Base-by-base conservation (phyloP, 768 basidiomycete species). In the Leccinum obscurum region DNA sequence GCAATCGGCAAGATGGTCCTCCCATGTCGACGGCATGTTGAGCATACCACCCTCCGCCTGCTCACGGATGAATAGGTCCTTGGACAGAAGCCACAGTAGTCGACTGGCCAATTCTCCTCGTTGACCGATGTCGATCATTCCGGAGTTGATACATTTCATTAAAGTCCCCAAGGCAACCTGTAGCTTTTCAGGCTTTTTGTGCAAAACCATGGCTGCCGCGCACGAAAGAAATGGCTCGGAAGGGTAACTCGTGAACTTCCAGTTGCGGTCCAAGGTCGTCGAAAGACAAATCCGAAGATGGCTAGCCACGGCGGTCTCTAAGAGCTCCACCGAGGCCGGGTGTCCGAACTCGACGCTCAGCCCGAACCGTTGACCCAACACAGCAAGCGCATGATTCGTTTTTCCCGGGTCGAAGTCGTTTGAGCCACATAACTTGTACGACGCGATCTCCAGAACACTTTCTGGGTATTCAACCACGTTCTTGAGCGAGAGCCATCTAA, bases 191-290 rank as follows among this genome's bases (percentile, higher is more conserved):
- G 54, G 46, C 2, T 9, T 5, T 10, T 0, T 2, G 8, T 67
- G 64, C 10, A 62, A 32, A 11, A 41, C 5, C 7, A 3, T 15
- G 15, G 62, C 62, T 0, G 64, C 60, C 14, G 55, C 50, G 15
- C 53, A 66, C 3, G 64, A 68, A 15, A 68, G 14, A 11, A 67
- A 14, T 5, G 66, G 58, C n/a, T 69, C 66, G 17, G 62, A 67
- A 15, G 68, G 61, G 46, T 64, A 63, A 14, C 28, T 39, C 13
- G 66, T 65, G 20, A 58, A 65, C n/a, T 50, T 49, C 59, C 67
- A 57, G 14, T 52, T 41, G 14, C 62, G 52, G 35, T 61, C 58
- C 55, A 46, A 15, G 15, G 60, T 62, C 1, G 39, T 60, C 35
- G 30, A 22, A 30, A 54, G 58, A 28, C 60, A 69, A 7, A 62